Base-by-base conservation (phyloP, 1,139 yeast species). In the Geotrichum reessii region DNA sequence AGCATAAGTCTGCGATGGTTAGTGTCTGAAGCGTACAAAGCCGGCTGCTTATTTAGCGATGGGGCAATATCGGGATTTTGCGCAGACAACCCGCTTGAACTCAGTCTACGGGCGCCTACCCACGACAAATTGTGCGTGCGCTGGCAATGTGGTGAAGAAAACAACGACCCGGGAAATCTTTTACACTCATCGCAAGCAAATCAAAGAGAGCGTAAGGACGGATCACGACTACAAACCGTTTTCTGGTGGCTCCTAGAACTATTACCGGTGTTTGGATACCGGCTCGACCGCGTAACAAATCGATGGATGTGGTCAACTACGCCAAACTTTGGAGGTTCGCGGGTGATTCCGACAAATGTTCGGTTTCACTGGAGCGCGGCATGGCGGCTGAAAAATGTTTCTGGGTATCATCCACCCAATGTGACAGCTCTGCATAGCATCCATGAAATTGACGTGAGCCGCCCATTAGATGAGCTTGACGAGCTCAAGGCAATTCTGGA, bases 231-330 rank as follows among this genome's bases (percentile, higher is more conserved):
- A 6, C 50, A 56, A 12, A 14, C 59, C 8, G 7, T 40, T 7
- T 56, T 60, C 47, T 84, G 88, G 88, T 84, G 87, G 87, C 1
- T 78, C 1, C 67, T 83, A n/a, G 90, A 84, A 64, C 69, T 80
- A 17, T 62, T 84, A 11, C 88, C 89, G 0, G 66, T 83, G 48
- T 83, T 83, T 0, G 75, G 78, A 24, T 77, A 79, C 62, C 69
- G 77, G 40, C 83, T 82, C 63, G 74, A 79, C 63, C 63, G 65
- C 5, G 65, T 71, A 11, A 82, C 82, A 1, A 58, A 62, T 44
- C 71, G 73, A 61, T 82, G 86, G 85, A 72, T 69, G 58, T 73
- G 76, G 54, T 70, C 74, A 3, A 79, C 74, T 62, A 65, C 71
- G 11, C 88, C 88, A 0, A 84, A 84, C 65, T 63, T 81, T 5